phyloP scores from a whole-genome alignment of 2,329 filamentous ascomycete species.

The Sporothrix curviconia region DNA sequence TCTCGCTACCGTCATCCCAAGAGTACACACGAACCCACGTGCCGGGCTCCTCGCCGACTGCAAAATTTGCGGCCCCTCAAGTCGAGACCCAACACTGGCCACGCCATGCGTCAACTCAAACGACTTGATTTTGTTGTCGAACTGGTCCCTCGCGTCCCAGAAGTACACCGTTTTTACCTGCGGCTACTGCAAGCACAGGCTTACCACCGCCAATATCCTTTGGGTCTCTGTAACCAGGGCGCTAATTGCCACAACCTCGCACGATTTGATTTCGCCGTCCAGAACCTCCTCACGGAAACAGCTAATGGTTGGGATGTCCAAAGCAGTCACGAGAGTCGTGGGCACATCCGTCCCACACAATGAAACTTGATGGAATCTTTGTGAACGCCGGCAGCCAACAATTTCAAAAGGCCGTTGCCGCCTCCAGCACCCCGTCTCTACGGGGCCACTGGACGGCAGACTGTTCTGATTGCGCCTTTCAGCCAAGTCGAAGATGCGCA shows the following conservation, averaged over 20 bases:
- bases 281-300: slow-evolving; percentile 71
- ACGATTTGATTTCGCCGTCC: slow-evolving; percentile 82
- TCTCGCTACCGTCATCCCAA: slow-evolving; percentile 73
- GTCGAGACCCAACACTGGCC: slow-evolving; percentile 83
- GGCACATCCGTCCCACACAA: slow-evolving; percentile 88
- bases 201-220: slow-evolving; percentile 60
- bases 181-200: slow-evolving; percentile 77
- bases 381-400: slow-evolving; percentile 78
- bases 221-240: slow-evolving; percentile 48
- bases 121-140: slow-evolving; percentile 68
- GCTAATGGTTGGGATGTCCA: slow-evolving; percentile 71
- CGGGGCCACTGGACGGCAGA: slow-evolving; percentile 26
- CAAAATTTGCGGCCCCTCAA: slow-evolving; percentile 71
- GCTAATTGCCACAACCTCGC: slow-evolving; percentile 75
- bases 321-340: slow-evolving; percentile 85
- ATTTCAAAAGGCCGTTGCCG: slow-evolving; percentile 71
- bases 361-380: slow-evolving; percentile 87
- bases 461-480: slow-evolving; percentile 42
- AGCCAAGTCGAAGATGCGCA: slow-evolving; percentile 84
- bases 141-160: slow-evolving; percentile 69
- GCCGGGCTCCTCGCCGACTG: slow-evolving; percentile 84
- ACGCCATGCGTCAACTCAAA: slow-evolving; percentile 77
- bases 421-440: slow-evolving; percentile 42
- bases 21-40: slow-evolving; percentile 96
- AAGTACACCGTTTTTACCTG: slow-evolving; percentile 94